Evolutionary conservation across 768 basidiomycete genomes (phyloP).

Genomic region (Suillus lakei): DNA sequence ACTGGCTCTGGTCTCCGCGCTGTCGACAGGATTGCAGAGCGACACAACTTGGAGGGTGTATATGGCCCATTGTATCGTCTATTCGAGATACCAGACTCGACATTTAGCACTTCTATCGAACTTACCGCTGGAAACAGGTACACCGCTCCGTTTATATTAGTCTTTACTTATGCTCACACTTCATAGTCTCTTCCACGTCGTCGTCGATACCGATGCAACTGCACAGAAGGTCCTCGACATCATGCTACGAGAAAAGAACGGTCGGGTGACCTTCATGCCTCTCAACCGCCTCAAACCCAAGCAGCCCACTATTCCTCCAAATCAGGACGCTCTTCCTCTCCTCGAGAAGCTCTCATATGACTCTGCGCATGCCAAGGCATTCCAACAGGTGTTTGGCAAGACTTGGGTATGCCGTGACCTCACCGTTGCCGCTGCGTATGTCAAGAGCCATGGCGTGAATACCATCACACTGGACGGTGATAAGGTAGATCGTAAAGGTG

Average conservation of each 20-base stretch:
- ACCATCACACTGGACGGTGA: slow-evolving; percentile 98
- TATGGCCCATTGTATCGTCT: slow-evolving; percentile 94
- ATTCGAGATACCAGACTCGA: slow-evolving; percentile 86
- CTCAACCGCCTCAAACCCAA: slow-evolving; percentile 92
- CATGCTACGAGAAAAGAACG: slow-evolving; percentile 93
- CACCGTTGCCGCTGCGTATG: slow-evolving; percentile 90
- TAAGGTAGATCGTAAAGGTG: slow-evolving; percentile 95
- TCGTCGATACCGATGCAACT: slow-evolving; percentile 95
- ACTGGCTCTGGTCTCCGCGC: slow-evolving; percentile 88
- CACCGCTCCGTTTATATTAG: neutral
- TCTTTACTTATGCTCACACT: slow-evolving; percentile 16
- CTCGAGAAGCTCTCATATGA: slow-evolving; percentile 85
- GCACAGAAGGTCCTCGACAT: slow-evolving; percentile 89
- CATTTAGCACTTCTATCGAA: slow-evolving; percentile 92
- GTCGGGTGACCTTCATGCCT: slow-evolving; percentile 98
- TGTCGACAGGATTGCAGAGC: slow-evolving; percentile 81
- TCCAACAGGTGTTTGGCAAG: slow-evolving; percentile 97
- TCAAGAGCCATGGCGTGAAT: slow-evolving; percentile 92
- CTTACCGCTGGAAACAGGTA: slow-evolving; percentile 96
- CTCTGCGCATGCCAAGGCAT: slow-evolving; percentile 72
- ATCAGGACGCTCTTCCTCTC: slow-evolving; percentile 79
- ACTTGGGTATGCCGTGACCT: slow-evolving; percentile 96
- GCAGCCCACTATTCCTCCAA: slow-evolving; percentile 61
- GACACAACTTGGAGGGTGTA: slow-evolving; percentile 78
- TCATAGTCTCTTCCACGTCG: slow-evolving; percentile 90